A percentile compares a stretch with the other conserved stretches of the same genome.
phyloP scores from a whole-genome alignment of 1,139 yeast genomes.

The Suhomyces chickasaworum region DNA sequence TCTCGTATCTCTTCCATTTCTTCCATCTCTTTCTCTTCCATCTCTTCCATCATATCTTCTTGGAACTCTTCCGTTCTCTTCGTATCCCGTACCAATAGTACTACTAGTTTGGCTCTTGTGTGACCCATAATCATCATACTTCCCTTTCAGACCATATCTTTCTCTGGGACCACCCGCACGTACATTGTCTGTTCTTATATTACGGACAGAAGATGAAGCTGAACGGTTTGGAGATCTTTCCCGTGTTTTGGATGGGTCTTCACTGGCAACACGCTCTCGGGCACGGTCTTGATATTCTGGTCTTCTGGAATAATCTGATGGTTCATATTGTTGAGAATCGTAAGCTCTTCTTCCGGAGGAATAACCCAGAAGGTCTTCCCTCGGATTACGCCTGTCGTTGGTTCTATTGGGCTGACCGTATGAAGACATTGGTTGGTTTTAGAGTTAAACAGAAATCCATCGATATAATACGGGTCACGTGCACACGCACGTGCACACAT shows the following conservation, averaged over 20 bases:
- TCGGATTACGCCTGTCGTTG: conserved; percentile 1
- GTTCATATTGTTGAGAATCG: conserved; percentile 1
- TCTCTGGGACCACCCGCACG: conserved; percentile 4
- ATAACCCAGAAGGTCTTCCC: conserved; percentile 13
- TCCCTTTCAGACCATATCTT: neutral
- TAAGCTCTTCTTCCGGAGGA: conserved; percentile 15
- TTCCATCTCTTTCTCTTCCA: neutral
- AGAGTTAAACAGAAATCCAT: neutral
- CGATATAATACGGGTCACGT: neutral
- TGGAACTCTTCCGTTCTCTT: neutral
- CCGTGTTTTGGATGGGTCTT: neutral
- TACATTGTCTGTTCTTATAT: neutral
- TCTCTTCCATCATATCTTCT: neutral
- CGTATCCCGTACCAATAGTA: neutral
- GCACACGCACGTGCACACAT: neutral
- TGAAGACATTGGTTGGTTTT: conserved; percentile 1
- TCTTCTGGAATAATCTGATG: conserved; percentile 10
- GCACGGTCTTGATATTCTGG: conserved; percentile 15
- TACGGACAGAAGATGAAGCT: neutral
- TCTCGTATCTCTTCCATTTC: neutral
- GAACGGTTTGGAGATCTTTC: conserved; percentile 12
- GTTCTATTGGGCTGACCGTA: neutral
- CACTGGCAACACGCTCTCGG: conserved; percentile 14
- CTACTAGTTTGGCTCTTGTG: neutral
- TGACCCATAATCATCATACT: conserved; percentile 10